Evolutionary conservation across 1,139 yeast species (phyloP).

Genomic region (Arxiozyma slooffiae): DNA sequence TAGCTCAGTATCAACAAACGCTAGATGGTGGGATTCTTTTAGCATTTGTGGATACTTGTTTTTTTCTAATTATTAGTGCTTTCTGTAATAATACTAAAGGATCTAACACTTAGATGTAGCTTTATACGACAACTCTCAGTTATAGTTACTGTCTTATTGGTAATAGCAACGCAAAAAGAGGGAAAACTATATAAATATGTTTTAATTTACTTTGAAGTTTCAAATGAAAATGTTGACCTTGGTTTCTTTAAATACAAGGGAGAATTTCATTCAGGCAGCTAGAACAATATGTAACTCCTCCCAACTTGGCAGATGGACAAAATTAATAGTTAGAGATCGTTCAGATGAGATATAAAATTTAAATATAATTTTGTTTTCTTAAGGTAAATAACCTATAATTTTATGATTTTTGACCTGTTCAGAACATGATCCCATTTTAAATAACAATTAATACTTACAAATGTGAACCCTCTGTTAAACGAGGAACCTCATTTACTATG

Average conservation of each 20-base stretch:
- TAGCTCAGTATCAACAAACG: background rate
- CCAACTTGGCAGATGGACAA: background rate
- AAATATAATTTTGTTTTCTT: background rate
- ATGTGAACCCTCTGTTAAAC: too few relatives aligned
- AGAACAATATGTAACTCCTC: constrained; percentile 1
- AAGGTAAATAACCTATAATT: background rate
- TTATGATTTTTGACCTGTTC: too few relatives aligned
- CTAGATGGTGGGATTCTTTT: background rate
- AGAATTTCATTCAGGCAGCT: constrained; percentile 32
- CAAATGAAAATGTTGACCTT: constrained; percentile 53
- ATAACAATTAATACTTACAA: too few relatives aligned
- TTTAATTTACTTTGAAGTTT: constrained; percentile 56
- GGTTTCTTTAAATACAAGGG: constrained; percentile 74
- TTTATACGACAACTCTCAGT: constrained; percentile 82
- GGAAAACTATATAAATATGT: constrained; percentile 34
- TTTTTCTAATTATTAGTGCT: constrained; percentile 34
- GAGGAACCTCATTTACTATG: too few relatives aligned
- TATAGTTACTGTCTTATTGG: constrained; percentile 78
- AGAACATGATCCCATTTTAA: too few relatives aligned
- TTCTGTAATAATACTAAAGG: constrained; percentile 48
- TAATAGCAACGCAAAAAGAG: constrained; percentile 50
- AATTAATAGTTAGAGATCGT: background rate
- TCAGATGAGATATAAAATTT: background rate
- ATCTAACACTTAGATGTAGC: constrained; percentile 49
- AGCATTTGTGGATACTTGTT: background rate